A percentile compares a stretch with the other conserved stretches of the same genome.
phyloP scores from a whole-genome alignment of 768 basidiomycete genomes.

The Lactarius akahatsu region DNA sequence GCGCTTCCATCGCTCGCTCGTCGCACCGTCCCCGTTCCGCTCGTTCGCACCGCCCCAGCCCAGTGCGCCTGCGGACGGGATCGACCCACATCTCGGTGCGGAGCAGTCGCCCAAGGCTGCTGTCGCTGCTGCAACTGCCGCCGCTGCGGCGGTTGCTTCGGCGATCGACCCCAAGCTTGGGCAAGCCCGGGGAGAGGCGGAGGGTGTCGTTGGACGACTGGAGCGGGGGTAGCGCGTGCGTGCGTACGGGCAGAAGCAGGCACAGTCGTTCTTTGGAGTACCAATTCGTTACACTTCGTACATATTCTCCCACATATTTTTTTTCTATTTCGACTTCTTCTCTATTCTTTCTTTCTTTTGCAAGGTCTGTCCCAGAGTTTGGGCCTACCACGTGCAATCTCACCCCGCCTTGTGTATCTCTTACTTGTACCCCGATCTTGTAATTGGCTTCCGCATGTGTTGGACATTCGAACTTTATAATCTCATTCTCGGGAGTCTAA shows the following conservation, averaged over 20 bases:
- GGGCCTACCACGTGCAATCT: slow-evolving; percentile 7
- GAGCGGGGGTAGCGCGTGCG: slow-evolving; percentile 28
- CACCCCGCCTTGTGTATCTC: slow-evolving; percentile 1
- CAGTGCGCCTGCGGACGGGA: slow-evolving; percentile 26
- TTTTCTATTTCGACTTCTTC: background rate
- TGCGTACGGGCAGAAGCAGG: background rate
- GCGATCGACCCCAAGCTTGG: slow-evolving; percentile 37
- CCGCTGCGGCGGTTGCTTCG: background rate
- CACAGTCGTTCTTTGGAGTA: background rate
- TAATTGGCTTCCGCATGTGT: slow-evolving; percentile 14
- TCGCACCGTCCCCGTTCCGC: slow-evolving; percentile 60
- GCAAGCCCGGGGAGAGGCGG: slow-evolving; percentile 39
- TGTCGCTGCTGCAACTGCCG: slow-evolving; percentile 15
- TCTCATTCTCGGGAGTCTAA: background rate
- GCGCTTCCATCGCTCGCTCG: slow-evolving; percentile 61
- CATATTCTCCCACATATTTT: background rate
- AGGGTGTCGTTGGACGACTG: slow-evolving; percentile 36
- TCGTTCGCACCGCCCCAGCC: slow-evolving; percentile 31
- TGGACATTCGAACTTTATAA: slow-evolving; percentile 10
- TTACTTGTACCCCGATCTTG: slow-evolving; percentile 13
- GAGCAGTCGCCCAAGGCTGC: slow-evolving; percentile 17
- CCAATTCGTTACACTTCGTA: background rate
- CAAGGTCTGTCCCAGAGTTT: background rate
- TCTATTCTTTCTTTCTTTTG: background rate
- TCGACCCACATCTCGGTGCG: slow-evolving; percentile 30